A percentile compares a stretch with the other conserved stretches of the same genome.
Evolutionary conservation across 1,139 yeast species (phyloP).

Genomic region (Kluyveromyces sp.): DNA sequence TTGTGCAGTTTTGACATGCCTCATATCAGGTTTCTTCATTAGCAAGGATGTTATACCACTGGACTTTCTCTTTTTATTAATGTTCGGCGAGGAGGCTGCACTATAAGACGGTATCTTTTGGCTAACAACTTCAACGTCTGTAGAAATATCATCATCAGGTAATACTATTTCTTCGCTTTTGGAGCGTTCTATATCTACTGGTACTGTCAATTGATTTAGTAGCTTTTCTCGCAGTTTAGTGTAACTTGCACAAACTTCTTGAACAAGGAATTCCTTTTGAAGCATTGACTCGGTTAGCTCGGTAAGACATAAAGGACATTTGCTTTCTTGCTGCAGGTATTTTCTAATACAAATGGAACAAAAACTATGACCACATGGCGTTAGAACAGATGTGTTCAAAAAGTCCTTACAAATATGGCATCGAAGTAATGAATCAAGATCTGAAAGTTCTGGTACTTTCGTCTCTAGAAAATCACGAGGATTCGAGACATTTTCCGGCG

Average conservation of each 20-base stretch:
- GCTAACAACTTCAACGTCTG: too few species aligned
- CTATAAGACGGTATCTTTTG: background rate
- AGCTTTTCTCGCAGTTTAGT: conserved; percentile 34
- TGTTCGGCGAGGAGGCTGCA: background rate
- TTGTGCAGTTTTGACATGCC: conserved; percentile 30
- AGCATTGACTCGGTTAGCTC: conserved; percentile 67
- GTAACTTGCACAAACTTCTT: conserved; percentile 60
- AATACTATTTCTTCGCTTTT: background rate
- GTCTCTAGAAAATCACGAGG: conserved; percentile 63
- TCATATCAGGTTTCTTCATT: conserved; percentile 6
- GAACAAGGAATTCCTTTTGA: conserved; percentile 61
- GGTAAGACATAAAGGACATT: conserved; percentile 75
- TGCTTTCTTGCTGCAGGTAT: conserved; percentile 47
- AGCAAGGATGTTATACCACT: conserved; percentile 12
- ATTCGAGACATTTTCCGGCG: conserved; percentile 39
- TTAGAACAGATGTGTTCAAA: conserved; percentile 71
- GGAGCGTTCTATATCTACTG: background rate
- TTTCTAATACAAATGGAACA: conserved; percentile 86
- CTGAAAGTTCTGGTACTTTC: conserved; percentile 46
- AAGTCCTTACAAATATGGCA: conserved; percentile 93
- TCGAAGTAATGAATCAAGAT: conserved; percentile 62
- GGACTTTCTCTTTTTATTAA: conserved; percentile 6
- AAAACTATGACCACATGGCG: conserved; percentile 84
- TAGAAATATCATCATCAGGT: background rate
- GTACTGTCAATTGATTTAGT: conserved; percentile 11